phyloP scores from a whole-genome alignment of 257 asterid species.

The Scutellaria baicalensis region DNA sequence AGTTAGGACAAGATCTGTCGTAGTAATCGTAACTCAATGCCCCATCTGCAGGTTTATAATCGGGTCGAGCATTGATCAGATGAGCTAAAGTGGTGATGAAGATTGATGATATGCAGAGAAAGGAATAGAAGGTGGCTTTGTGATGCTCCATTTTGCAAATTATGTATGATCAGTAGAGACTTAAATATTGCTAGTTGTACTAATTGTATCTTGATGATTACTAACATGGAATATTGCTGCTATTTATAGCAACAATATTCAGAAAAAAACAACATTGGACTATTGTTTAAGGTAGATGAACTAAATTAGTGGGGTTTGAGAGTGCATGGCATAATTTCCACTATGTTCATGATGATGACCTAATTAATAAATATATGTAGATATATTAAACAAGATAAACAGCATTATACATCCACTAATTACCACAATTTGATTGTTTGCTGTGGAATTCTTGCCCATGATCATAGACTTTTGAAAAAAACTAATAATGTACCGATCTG shows the following conservation, averaged over 20 bases:
- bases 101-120: neutral
- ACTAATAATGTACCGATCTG: too few relatives aligned
- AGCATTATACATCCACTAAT: slow-evolving; percentile 21
- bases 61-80: slow-evolving; percentile 18
- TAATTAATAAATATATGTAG: neutral
- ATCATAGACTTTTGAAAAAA: neutral
- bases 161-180: too few relatives aligned
- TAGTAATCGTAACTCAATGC: slow-evolving; percentile 36
- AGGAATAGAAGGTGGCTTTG: neutral
- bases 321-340: slow-evolving; percentile 58
- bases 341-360: slow-evolving; percentile 34
- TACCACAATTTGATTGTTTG: neutral
- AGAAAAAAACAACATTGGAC: neutral
- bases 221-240: neutral
- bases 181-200: neutral
- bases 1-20: slow-evolving; percentile 52
- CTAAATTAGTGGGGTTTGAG: slow-evolving; percentile 22
- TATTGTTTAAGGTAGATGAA: neutral
- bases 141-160: slow-evolving; percentile 8
- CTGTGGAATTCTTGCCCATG: neutral
- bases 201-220: too few relatives aligned
- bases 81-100: slow-evolving; percentile 1
- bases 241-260: slow-evolving; percentile 57
- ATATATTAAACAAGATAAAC: neutral
- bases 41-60: slow-evolving; percentile 17